Percentiles rank a stretch among this genome's conserved stretches.
Conservation (phyloP, 2,329 filamentous ascomycete genomes). For the Alternaria gansuensis region DNA sequence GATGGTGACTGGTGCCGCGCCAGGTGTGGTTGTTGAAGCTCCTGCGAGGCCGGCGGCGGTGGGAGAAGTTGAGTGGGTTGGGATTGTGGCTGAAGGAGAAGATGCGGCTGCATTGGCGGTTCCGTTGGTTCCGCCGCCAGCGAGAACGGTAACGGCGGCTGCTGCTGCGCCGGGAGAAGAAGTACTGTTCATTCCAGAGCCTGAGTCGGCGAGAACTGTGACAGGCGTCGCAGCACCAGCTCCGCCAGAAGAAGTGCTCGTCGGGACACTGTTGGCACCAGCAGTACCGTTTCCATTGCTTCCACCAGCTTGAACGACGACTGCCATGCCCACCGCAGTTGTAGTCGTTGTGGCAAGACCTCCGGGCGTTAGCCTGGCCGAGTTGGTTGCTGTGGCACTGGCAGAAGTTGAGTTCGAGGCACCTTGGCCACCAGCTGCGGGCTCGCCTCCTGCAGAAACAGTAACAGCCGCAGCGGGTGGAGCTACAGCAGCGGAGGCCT, state of each 20-base stretch:
- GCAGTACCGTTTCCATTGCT: slow-evolving; percentile 8
- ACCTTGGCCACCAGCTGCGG: slow-evolving; percentile 18
- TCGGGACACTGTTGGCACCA: slow-evolving; percentile 7
- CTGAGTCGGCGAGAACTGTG: slow-evolving; percentile 37
- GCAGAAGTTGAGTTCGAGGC: slow-evolving; percentile 22
- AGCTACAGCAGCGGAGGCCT: neutral
- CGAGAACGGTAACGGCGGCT: slow-evolving; percentile 11
- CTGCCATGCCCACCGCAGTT: slow-evolving; percentile 23
- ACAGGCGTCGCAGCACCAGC: slow-evolving; percentile 22
- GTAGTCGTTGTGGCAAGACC: slow-evolving; percentile 35
- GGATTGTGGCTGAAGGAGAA: slow-evolving; percentile 15
- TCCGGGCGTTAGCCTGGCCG: slow-evolving; percentile 34
- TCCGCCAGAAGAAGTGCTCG: neutral
- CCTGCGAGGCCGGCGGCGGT: slow-evolving; percentile 23
- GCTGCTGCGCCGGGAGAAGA: slow-evolving; percentile 14
- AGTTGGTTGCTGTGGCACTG: slow-evolving; percentile 26
- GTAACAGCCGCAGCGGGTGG: slow-evolving; percentile 21
- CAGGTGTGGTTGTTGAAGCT: slow-evolving; percentile 22
- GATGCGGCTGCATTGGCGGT: slow-evolving; percentile 28
- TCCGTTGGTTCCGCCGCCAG: slow-evolving; percentile 21
- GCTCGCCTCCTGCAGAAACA: slow-evolving; percentile 28
- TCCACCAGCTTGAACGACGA: slow-evolving; percentile 32
- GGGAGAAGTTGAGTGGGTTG: slow-evolving; percentile 24
- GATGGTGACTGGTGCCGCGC: slow-evolving; percentile 32
- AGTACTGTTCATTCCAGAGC: neutral